Evolutionary conservation across 257 asterid species (phyloP), one percentile per base, ranked within the genome.

Genomic region (Petunia axillaris): DNA sequence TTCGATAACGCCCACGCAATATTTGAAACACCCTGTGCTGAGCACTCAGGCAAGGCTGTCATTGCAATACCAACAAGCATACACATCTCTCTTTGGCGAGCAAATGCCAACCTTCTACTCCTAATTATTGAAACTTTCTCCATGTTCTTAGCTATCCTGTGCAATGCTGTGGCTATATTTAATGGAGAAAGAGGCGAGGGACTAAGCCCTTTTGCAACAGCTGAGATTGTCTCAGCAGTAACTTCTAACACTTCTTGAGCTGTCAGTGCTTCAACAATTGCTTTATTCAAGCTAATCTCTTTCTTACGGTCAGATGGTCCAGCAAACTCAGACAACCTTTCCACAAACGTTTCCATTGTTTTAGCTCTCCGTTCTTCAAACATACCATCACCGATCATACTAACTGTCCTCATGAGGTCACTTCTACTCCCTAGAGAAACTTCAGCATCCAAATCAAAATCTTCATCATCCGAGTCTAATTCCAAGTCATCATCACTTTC

Each of bases 21-120:
- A 84, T 95, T 95, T 5, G 99, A 95, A 86, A 95, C 81, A 14
- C 98, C 99, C 76, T 95, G 99, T 2, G 91, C 91, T 0, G 97
- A 92, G 91, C 97, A 92, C 7, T 93, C 97, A 1, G 99, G 97
- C 91, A 95, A 76, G 44, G 96, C 91, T 25, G 89, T 79, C 99
- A 95, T 95, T 37, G 97, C 99, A 89, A 95, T 89, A 63, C 94
- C 96, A 43, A 95, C 99, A 80, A 95, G 99, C 96, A 95, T 90
- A 67, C 87, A 88, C 98, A 95, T 92, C 85, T 95, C 98, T 57
- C 86, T 91, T 70, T 87, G 94, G 75, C 99, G 89, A 1, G 99
- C 97, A 67, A 95, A 93, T 35, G 97, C 88, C 83, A 93, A 82
- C 81, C 97, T 87, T 4, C 86, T 89, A 6, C 87, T 86, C 84